These are phyloP conservation scores for Marchantia polymorpha DNA, from an alignment of 225 moss, liverwort and hornwort genomes.

Conservation along the genomic window DNA sequence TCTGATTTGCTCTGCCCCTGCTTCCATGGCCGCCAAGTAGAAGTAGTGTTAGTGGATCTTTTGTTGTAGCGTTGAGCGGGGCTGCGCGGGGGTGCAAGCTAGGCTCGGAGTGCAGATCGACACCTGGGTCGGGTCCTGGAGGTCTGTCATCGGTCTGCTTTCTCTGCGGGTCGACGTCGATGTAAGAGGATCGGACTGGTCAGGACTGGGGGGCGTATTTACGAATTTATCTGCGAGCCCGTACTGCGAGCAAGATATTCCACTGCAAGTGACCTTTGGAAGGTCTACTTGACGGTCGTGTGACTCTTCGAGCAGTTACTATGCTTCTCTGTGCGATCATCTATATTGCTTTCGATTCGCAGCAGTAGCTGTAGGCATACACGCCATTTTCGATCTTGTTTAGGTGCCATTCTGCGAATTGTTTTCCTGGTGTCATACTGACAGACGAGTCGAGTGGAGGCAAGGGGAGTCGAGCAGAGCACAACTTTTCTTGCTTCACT, in stretches of 20 bases:
- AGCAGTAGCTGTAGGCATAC: conserved; percentile 8
- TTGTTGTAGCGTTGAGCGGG: not conserved
- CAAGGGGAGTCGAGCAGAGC: no score
- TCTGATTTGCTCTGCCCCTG: not conserved
- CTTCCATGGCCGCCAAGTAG: not conserved
- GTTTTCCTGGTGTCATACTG: not conserved
- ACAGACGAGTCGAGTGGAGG: conserved; percentile 1
- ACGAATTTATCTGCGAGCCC: conserved; percentile 4
- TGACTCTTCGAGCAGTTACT: conserved; percentile 19
- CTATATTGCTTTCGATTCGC: not conserved
- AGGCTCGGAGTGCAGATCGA: not conserved
- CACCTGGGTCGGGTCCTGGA: not conserved
- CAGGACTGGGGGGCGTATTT: not conserved
- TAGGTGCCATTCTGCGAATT: conserved; percentile 1
- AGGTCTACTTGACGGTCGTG: conserved; percentile 15
- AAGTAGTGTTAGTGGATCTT: not conserved
- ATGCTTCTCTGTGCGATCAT: not conserved
- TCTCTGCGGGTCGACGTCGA: not conserved
- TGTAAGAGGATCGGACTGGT: not conserved
- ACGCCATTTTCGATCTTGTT: conserved; percentile 35
- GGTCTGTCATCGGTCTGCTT: not conserved
- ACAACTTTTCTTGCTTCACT: not conserved
- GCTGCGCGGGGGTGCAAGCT: not conserved
- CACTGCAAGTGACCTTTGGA: conserved; percentile 4
- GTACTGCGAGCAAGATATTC: conserved; percentile 13